Percentiles rank a stretch among this genome's conserved stretches.
Conservation (phyloP, 768 basidiomycete species). For the Mycena chlorophos region DNA sequence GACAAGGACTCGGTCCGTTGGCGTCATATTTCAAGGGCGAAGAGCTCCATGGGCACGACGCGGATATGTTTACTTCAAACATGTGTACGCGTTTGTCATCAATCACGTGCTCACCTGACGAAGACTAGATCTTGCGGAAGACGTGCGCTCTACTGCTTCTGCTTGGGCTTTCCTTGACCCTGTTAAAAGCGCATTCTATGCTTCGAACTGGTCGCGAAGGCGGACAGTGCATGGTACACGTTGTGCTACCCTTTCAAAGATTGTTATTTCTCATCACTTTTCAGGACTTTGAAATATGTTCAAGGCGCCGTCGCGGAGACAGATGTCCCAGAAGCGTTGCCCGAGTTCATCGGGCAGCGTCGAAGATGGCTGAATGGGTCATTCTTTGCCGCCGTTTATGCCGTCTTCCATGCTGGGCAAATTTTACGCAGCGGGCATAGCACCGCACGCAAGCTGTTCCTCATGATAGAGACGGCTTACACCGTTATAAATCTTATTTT, state of each 20-base stretch:
- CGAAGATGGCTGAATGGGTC: slow-evolving; percentile 90
- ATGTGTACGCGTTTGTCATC: slow-evolving; percentile 66
- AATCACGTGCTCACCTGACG: slow-evolving; percentile 9
- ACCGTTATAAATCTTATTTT: slow-evolving; percentile 86
- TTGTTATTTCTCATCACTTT: slow-evolving; percentile 23
- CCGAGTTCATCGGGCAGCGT: slow-evolving; percentile 92
- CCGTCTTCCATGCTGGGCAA: slow-evolving; percentile 84
- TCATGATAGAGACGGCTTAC: slow-evolving; percentile 83
- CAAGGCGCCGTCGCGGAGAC: slow-evolving; percentile 91
- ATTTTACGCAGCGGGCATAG: slow-evolving; percentile 83
- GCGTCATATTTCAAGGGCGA: slow-evolving; percentile 99
- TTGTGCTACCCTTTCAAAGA: slow-evolving; percentile 20
- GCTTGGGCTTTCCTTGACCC: slow-evolving; percentile 2
- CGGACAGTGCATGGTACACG: slow-evolving; percentile 80
- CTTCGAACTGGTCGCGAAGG: slow-evolving; percentile 77
- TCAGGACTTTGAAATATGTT: slow-evolving; percentile 94
- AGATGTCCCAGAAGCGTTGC: slow-evolving; percentile 88
- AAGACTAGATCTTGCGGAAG: slow-evolving; percentile 75
- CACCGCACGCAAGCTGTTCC: slow-evolving; percentile 62
- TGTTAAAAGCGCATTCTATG: slow-evolving; percentile 72
- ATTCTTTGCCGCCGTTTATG: slow-evolving; percentile 93
- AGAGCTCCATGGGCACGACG: slow-evolving; percentile 75
- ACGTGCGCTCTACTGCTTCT: slow-evolving; percentile 44
- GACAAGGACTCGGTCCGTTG: slow-evolving; percentile 78
- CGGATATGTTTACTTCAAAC: slow-evolving; percentile 93